Base-by-base conservation (phyloP, 2,329 filamentous ascomycete genomes). In the Aspergillus thermomutatus region DNA sequence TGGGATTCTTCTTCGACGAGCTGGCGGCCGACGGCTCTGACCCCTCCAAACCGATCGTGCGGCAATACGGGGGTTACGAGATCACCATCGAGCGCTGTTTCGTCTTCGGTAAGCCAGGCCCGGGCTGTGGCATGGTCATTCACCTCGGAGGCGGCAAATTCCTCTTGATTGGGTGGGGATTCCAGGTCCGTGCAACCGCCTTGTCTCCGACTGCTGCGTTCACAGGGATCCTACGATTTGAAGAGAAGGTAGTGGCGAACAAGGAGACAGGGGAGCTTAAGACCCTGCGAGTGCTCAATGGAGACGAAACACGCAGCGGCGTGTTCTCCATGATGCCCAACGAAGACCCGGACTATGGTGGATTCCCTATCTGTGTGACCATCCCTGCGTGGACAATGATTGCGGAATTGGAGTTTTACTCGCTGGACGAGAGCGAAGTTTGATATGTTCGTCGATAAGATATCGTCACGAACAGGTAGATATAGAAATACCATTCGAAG, bases 331-430 rank as follows among this genome's bases (percentile, higher is more conserved):
- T 83, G 60, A 85, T 85, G 83, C 83, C 80, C 0, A 82, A 78
- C 56, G 79, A 83, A 34, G 74, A 82, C 34, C 81, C 81, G 0
- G 81, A 84, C 58, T 84, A 84, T 64, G 82, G 82, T 1, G 80
- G 79, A 0, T 83, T 83, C 56, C 81, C 81, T 0, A 84, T 83
- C 31, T 77, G 76, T 26, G 77, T 84, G 1, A 84, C 81, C 0
- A 79, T 83, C 31, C 82, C 81, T 1, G 79, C 80, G 0, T 53
- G 17, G 5, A 84, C 82, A 2, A 75, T 72, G 47, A 78, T 82
- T 57, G 54, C 50, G 1, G 50, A 53, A 41, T 34, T 56, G 34
- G 78, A 53, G 46, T 34, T 50, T 17, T 56, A 56, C 25, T 26
- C 49, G 11, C 31, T 56, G 43, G 49, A 48, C 45, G 54, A 49